Evolutionary conservation across 164 flowering plant species (phyloP), one percentile per base, ranked within the genome.

Genomic region (Nymphaea colorata): DNA sequence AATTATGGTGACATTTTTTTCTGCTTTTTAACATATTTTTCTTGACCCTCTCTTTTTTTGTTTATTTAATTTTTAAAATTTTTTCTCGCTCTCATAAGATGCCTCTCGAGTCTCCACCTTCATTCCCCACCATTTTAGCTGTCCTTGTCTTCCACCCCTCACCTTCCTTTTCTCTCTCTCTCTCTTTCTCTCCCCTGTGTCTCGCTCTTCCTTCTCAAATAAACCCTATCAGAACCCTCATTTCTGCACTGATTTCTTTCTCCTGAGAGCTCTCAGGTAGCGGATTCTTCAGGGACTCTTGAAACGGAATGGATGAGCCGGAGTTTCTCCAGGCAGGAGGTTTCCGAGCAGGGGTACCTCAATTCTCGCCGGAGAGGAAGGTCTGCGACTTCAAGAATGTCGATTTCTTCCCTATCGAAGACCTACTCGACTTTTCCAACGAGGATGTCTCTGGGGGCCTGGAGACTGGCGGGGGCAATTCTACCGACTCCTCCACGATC

Each of bases 351-450:
- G 57, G 57, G 5, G 12, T 2, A 15, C 57, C 8, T 7, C 57
- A 51, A 51, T 8, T 2, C 57, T 51, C 15, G 57, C 57, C 57
- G 57, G 57, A 51, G 14, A 51, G 8, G 57, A 51, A 51, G 57
- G 8, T 51, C 57, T 51, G 57, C 57, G 57, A 51, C 8, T 25
- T 69, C 8, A 82, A 82, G 59, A 17, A 70, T 2, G 81, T 68
- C 4, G 93, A 87, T 59, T 80, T 82, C 71, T 93, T 93, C 77
- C 45, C 78, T 17, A 80, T 93, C 3, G 98, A 93, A 5, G 98
- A 90, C 72, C 87, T 90, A 25, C 80, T 88, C 15, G 96, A 93
- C 74, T 87, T 90, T 77, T 82, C 96, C n/a, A 86, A 83, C 71
- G 91, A 85, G 44, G 95, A 71, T 2, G 66, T 63, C 18, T 59